Evolutionary conservation across 108 stramenopile species (phyloP).

Genomic region (Nitzschia palea): DNA sequence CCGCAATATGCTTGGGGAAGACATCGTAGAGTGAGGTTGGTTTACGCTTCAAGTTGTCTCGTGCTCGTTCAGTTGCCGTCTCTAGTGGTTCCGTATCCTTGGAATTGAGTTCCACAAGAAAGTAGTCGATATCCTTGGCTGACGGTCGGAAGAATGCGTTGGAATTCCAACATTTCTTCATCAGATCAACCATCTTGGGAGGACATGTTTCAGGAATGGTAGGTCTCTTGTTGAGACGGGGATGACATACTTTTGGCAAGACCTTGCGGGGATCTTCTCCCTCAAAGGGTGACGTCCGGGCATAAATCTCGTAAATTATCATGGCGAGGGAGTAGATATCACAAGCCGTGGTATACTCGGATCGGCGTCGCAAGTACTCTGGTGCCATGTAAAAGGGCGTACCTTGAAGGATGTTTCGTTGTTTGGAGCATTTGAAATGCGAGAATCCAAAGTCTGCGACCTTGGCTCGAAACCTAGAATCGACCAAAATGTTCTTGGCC

Average conservation of each 20-base stretch:
- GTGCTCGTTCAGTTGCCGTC: background rate
- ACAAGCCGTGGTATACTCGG: constrained; percentile 40
- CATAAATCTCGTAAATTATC: constrained; percentile 58
- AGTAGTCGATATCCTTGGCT: constrained; percentile 28
- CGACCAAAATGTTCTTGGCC: constrained; percentile 52
- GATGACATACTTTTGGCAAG: constrained; percentile 25
- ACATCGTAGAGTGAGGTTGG: background rate
- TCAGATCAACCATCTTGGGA: constrained; percentile 12
- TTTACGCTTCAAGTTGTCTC: background rate
- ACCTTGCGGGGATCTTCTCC: constrained; percentile 39
- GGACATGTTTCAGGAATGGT: constrained; percentile 17
- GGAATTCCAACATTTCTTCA: constrained; percentile 30
- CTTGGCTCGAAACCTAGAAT: constrained; percentile 45
- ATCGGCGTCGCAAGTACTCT: constrained; percentile 54
- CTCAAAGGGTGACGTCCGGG: constrained; percentile 52
- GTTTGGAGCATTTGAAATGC: constrained; percentile 82
- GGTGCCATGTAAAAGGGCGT: constrained; percentile 82
- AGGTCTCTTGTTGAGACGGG: constrained; percentile 32
- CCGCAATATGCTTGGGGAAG: no score
- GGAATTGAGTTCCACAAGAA: constrained; percentile 8
- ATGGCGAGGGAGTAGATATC: constrained; percentile 67
- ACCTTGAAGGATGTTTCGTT: constrained; percentile 30
- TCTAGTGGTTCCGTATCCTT: constrained; percentile 14
- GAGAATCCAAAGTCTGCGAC: constrained; percentile 64
- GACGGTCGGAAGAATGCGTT: constrained; percentile 32